Conservation (phyloP, 768 basidiomycete genomes). For the Hygrocybe coccinea region DNA sequence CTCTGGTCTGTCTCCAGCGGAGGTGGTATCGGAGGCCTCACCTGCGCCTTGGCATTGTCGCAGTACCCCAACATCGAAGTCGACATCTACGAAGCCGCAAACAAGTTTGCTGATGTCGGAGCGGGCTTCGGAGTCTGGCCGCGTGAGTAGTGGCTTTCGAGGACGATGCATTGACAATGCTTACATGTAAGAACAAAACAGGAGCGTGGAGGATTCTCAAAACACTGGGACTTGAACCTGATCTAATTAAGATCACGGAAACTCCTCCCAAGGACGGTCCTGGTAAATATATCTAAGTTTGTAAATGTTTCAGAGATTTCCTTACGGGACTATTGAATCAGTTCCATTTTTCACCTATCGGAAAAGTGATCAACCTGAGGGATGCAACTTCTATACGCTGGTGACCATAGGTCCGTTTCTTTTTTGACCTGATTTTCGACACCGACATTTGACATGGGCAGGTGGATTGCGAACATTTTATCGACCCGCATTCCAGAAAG, state of each 20-base stretch:
- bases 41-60: conserved; percentile 43
- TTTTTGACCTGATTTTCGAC: not conserved
- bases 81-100: conserved; percentile 51
- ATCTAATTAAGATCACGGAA: conserved; percentile 38
- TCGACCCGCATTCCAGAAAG: conserved; percentile 62
- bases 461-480: conserved; percentile 44
- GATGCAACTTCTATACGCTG: conserved; percentile 50
- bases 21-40: conserved; percentile 49
- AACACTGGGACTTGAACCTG: conserved; percentile 44
- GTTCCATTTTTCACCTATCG: conserved; percentile 52
- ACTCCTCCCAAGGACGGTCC: conserved; percentile 32
- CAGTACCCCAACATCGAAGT: conserved; percentile 51
- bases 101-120: conserved; percentile 48
- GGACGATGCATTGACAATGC: too few relatives aligned
- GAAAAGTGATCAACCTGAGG: conserved; percentile 51
- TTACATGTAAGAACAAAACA: too few relatives aligned
- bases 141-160: too few relatives aligned
- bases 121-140: conserved; percentile 55
- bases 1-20: too few relatives aligned
- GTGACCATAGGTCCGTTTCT: conserved; percentile 48
- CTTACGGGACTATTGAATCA: conserved; percentile 19
- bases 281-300: conserved; percentile 26
- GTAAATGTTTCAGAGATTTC: not conserved
- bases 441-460: not conserved
- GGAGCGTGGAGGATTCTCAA: conserved; percentile 48